Percentiles rank a stretch among this genome's conserved stretches.
Conservation (phyloP, 306 rosid genomes). For the Fragaria iinumae region DNA sequence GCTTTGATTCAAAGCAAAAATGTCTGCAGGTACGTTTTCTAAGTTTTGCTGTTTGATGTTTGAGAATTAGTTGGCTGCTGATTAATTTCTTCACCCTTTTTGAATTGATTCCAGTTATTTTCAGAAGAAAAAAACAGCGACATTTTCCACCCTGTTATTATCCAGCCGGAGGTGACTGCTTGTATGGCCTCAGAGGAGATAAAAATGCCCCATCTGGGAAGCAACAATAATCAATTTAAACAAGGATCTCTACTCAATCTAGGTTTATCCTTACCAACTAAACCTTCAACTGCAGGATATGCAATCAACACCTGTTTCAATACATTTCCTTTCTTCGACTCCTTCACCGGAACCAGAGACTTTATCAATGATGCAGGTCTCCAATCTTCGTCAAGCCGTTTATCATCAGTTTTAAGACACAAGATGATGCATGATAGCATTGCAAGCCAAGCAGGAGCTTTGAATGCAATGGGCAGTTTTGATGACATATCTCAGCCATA, state of each 20-base stretch:
- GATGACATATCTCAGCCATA: constrained; percentile 35
- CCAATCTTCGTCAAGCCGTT: constrained; percentile 34
- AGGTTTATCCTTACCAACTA: constrained; percentile 48
- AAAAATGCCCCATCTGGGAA: constrained; percentile 25
- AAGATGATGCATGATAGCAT: constrained; percentile 45
- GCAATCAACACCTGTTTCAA: constrained; percentile 33
- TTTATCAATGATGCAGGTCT: constrained; percentile 35
- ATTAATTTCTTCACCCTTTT: constrained; percentile 24
- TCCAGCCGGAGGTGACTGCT: constrained; percentile 32
- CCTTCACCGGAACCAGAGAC: constrained; percentile 35
- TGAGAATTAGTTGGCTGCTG: constrained; percentile 12
- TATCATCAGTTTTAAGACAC: constrained; percentile 37
- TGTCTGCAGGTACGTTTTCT: constrained; percentile 22
- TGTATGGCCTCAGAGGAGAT: constrained; percentile 37
- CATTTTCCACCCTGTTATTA: constrained; percentile 27
- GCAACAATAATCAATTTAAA: constrained; percentile 23
- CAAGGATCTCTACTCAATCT: constrained; percentile 39
- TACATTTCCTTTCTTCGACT: constrained; percentile 35
- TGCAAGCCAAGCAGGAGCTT: constrained; percentile 42
- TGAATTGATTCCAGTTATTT: constrained; percentile 39
- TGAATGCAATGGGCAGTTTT: constrained; percentile 37
- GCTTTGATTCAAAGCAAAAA: constrained; percentile 5
- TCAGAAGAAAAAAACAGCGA: constrained; percentile 41
- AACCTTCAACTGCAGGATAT: constrained; percentile 31
- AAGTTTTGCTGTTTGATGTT: constrained; percentile 15